Base-by-base conservation (phyloP, 345 rosid species). In the Citrus sp. region DNA sequence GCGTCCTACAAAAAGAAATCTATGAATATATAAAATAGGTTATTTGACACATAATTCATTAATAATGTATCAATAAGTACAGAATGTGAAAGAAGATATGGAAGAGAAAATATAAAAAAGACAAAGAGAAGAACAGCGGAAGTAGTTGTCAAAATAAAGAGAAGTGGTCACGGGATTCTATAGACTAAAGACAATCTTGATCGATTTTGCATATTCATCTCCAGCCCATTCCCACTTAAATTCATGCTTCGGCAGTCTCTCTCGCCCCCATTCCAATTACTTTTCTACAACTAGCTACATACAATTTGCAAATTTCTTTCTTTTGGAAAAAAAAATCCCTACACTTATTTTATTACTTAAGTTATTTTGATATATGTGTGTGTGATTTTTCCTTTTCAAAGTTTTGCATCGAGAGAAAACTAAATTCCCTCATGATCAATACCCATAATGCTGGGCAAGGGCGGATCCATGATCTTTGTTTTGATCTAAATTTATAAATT, bases 131-230 rank as follows among this genome's bases (percentile, higher is more conserved):
- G 49, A 49, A 67, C n/a, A 4, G 24, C 6, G 2, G 7, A 59
- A 62, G 64, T 19, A 54, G 85, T 61, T 40, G 75, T 80, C 80
- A 81, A 81, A 65, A 82, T 72, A 27, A 72, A 72, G 73, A 75
- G 74, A 69, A 65, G 82, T 70, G 82, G 81, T 90, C 92, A 90
- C 93, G 93, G 92, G 92, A 82, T 82, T 88, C 93, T 64, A 71
- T 85, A 85, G 87, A 89, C 87, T 56, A 22, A 0, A 46, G 22
- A 54, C 19, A 42, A 42, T 51, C 21, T 51, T 5, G 58, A 54
- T 54, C 58, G 22, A 54, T 54, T 51, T 18, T 54, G 58, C 58
- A 54, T 18, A 54, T 54, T 54, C 58, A 54, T 54, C 22, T 54
- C 58, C 58, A 19, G 22, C 58, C 58, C 22, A 16, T 54, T 21